These are phyloP conservation scores for Solanum verrucosum DNA, from an alignment of 257 asterid species.

Conservation along the genomic window DNA sequence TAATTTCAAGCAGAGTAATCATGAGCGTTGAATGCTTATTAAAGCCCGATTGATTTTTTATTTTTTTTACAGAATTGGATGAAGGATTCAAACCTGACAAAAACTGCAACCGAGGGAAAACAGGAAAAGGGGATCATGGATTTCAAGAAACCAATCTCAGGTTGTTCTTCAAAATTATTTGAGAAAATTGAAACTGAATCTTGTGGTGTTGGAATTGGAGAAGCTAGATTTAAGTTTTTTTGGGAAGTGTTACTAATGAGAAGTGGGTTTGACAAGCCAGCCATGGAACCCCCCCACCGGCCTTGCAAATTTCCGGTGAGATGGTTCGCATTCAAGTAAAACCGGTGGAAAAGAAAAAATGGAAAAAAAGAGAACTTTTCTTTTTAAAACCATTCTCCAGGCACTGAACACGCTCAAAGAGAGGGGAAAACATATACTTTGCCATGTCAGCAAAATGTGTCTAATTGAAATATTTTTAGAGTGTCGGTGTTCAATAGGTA, in stretches of 20 bases:
- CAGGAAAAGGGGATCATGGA: slow-evolving; percentile 11
- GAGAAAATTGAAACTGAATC: not conserved
- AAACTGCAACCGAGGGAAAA: not conserved
- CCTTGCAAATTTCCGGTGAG: not conserved
- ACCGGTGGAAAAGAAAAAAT: not conserved
- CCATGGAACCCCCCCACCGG: not conserved
- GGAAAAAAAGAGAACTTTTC: not conserved
- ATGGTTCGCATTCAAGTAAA: not conserved
- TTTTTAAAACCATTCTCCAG: not conserved
- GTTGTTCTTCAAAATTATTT: not conserved
- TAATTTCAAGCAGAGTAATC: not conserved
- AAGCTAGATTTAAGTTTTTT: not conserved
- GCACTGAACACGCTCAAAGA: not conserved
- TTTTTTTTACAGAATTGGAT: not conserved
- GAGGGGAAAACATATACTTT: not conserved
- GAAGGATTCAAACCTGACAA: slow-evolving; percentile 30
- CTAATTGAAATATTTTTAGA: not conserved
- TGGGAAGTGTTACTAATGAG: not conserved
- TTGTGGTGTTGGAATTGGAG: not conserved
- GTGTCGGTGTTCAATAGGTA: not conserved
- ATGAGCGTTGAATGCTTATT: slow-evolving; percentile 25
- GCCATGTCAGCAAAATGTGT: not conserved
- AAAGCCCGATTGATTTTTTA: not conserved
- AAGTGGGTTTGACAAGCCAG: not conserved
- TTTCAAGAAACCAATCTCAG: not conserved